A percentile compares a stretch with the other conserved stretches of the same genome.
Conservation (phyloP, 176 grass and related monocot species). For the Eragrostis nindensis region DNA sequence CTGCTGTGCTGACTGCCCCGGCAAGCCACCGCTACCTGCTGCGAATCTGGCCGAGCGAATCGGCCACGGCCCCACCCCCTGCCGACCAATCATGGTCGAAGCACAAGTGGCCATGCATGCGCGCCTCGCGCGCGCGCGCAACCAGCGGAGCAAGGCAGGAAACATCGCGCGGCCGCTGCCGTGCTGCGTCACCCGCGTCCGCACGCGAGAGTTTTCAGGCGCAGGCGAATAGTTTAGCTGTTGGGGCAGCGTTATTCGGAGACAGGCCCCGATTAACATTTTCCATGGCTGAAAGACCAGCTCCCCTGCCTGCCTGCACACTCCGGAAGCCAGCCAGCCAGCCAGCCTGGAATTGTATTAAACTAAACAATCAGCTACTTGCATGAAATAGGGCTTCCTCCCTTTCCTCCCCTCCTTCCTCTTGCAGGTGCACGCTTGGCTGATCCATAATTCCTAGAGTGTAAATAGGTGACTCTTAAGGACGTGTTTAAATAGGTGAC, state of each 20-base stretch:
- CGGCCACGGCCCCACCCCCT: background rate
- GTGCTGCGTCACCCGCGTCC: no score
- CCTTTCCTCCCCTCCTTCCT: background rate
- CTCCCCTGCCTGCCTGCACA: background rate
- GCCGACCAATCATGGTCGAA: slow-evolving; percentile 7
- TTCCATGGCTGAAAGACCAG: background rate
- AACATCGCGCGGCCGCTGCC: background rate
- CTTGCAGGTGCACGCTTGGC: background rate
- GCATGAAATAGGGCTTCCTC: background rate
- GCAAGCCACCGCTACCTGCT: background rate
- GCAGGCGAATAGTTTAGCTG: no score
- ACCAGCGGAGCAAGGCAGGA: background rate
- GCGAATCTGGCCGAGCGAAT: background rate
- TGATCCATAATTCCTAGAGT: background rate
- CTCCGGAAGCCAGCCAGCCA: background rate
- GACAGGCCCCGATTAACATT: background rate
- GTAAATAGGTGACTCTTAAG: no score
- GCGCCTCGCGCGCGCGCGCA: background rate
- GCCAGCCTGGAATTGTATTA: background rate
- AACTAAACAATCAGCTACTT: background rate
- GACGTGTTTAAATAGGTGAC: no score
- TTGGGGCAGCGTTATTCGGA: background rate
- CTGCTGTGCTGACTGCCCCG: no score
- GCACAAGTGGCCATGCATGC: background rate
- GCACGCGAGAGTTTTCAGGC: no score